phyloP scores from a whole-genome alignment of 2,329 filamentous ascomycete genomes.

The Penicillium sclerotigenum region DNA sequence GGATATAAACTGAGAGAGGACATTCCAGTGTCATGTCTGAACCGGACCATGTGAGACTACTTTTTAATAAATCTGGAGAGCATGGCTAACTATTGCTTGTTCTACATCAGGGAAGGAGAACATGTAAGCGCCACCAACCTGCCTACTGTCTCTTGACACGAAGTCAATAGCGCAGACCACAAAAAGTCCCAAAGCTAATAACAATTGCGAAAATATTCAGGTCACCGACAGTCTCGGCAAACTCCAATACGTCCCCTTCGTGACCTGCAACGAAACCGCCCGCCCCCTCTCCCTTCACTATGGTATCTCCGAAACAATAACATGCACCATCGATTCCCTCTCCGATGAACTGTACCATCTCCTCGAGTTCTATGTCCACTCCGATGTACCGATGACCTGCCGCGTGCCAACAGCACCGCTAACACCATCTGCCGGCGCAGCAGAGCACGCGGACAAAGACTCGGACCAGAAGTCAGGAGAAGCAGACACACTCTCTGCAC shows the following conservation, averaged over 20 bases:
- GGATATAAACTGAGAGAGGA: conserved; percentile 55
- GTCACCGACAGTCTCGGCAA: conserved; percentile 76
- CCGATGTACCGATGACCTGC: conserved; percentile 88
- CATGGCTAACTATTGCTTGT: conserved; percentile 5
- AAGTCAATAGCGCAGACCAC: not conserved
- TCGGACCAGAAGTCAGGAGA: conserved; percentile 46
- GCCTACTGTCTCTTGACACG: conserved; percentile 8
- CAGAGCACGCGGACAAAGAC: conserved; percentile 29
- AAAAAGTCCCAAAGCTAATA: not conserved
- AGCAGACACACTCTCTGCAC: conserved; percentile 44
- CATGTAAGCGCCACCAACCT: conserved; percentile 20
- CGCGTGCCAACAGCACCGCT: conserved; percentile 78
- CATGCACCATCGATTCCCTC: conserved; percentile 51
- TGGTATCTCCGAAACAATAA: conserved; percentile 65
- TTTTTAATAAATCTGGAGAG: not conserved
- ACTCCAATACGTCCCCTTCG: conserved; percentile 89
- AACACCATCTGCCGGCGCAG: conserved; percentile 22
- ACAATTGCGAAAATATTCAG: conserved; percentile 29
- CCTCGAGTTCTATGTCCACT: conserved; percentile 89
- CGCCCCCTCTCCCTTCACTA: conserved; percentile 81
- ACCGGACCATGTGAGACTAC: conserved; percentile 64
- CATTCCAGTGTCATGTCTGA: conserved; percentile 70
- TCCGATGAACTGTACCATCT: conserved; percentile 56
- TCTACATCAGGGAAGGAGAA: conserved; percentile 21
- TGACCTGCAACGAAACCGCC: conserved; percentile 81